Evolutionary conservation across 352 stramenopile species (phyloP).

Genomic region (Globisporangium rhizosaccharum): DNA sequence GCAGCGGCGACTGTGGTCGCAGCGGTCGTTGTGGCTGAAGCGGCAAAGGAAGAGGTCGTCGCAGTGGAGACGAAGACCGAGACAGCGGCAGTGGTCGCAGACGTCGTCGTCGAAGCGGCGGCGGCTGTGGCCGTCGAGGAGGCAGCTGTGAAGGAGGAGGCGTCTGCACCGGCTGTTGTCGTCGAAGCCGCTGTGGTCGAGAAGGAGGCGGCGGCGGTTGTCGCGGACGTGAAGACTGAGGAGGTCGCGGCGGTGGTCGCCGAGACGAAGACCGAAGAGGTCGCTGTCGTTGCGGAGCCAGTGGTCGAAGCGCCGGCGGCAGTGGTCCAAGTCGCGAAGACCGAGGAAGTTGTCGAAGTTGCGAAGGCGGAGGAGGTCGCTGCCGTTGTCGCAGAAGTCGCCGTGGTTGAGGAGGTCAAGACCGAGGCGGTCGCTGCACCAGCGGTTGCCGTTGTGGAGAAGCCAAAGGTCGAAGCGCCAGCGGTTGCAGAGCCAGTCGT

Average conservation of each 20-base stretch:
- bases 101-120: no score
- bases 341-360: not conserved
- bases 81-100: no score
- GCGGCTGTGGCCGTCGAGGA: not conserved
- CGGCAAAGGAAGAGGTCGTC: not conserved
- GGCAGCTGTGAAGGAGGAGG: no score
- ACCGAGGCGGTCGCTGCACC: no score
- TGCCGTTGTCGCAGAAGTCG: not conserved
- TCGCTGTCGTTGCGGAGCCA: not conserved
- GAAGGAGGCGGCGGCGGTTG: not conserved
- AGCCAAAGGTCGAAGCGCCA: no score
- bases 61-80: not conserved
- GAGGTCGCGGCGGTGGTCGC: not conserved
- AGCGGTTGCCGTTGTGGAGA: no score
- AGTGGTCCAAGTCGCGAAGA: not conserved
- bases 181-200: not conserved
- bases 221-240: not conserved
- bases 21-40: constrained; percentile 4
- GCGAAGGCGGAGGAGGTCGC: not conserved
- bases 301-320: no score
- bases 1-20: no score
- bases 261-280: not conserved
- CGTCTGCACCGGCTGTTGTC: not conserved
- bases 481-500: no score
- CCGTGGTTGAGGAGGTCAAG: no score